Conservation (phyloP, 495 filamentous ascomycete species). For the Trichocladium antarcticum region DNA sequence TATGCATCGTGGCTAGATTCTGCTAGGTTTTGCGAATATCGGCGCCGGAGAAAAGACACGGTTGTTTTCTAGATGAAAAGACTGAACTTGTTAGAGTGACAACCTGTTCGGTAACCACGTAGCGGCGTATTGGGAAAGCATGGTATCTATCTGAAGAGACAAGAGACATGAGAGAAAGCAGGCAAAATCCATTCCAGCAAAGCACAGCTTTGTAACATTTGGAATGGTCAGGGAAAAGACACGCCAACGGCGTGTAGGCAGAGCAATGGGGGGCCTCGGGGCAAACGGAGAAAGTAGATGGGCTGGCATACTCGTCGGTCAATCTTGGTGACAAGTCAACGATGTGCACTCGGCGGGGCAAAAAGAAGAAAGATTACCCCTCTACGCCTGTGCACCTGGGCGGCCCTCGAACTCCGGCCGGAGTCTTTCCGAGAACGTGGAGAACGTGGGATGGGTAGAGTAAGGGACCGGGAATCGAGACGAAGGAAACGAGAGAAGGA, state of each 20-base stretch:
- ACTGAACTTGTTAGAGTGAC: too few species aligned
- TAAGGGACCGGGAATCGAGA: neutral
- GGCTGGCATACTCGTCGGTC: slow-evolving; percentile 1
- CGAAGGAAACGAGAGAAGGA: neutral
- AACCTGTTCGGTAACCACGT: too few species aligned
- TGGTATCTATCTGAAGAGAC: too few species aligned
- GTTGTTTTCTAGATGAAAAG: too few species aligned
- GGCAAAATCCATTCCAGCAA: too few species aligned
- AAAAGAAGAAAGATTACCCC: neutral
- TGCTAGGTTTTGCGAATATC: neutral
- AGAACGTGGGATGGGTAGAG: neutral
- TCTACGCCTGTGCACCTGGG: slow-evolving; percentile 2
- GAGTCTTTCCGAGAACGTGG: neutral
- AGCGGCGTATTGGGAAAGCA: too few species aligned
- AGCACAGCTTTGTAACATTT: too few species aligned
- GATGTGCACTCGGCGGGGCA: slow-evolving; percentile 1
- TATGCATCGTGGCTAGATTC: slow-evolving; percentile 50
- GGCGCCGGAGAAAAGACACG: neutral
- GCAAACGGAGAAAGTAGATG: neutral
- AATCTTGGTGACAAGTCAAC: neutral
- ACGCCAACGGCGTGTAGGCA: too few species aligned
- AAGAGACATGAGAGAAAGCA: too few species aligned
- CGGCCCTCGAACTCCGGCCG: slow-evolving; percentile 2
- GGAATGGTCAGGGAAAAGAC: neutral
- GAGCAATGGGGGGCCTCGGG: neutral